phyloP scores from a whole-genome alignment of 768 basidiomycete genomes.

The Pleurotus tuber-regium region DNA sequence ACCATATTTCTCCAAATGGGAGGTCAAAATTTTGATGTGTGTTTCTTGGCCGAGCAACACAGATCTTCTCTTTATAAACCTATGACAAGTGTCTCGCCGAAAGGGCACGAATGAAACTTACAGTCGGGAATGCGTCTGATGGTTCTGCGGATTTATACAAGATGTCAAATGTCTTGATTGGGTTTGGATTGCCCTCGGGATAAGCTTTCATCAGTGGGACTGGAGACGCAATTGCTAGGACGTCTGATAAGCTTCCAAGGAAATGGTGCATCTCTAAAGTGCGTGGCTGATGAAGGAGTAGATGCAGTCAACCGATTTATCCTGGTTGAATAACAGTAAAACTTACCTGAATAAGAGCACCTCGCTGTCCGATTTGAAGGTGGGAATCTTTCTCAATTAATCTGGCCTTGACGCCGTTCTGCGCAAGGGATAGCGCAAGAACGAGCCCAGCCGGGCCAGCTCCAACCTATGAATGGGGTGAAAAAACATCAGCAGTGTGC shows the following conservation, averaged over 20 bases:
- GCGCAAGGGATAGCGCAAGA: conserved; percentile 37
- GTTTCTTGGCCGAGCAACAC: conserved; percentile 20
- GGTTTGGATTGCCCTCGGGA: neutral
- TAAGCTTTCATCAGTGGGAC: neutral
- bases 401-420: conserved; percentile 46
- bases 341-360: conserved; percentile 35
- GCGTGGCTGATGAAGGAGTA: conserved; percentile 14
- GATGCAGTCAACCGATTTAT: neutral
- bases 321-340: neutral
- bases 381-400: conserved; percentile 45
- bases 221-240: neutral
- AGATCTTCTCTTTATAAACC: conserved; percentile 14
- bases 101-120: neutral
- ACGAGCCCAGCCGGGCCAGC: conserved; percentile 46
- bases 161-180: conserved; percentile 4
- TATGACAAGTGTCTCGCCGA: conserved; percentile 6
- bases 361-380: conserved; percentile 35
- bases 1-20: conserved; percentile 28
- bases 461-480: conserved; percentile 32
- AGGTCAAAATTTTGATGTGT: conserved; percentile 36
- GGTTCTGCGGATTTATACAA: conserved; percentile 4
- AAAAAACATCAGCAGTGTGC: neutral
- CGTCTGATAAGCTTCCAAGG: conserved; percentile 13
- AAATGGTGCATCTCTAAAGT: conserved; percentile 11
- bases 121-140: neutral